Base-by-base conservation (phyloP, 176 grass and related monocot genomes). In the Musa itinerans region DNA sequence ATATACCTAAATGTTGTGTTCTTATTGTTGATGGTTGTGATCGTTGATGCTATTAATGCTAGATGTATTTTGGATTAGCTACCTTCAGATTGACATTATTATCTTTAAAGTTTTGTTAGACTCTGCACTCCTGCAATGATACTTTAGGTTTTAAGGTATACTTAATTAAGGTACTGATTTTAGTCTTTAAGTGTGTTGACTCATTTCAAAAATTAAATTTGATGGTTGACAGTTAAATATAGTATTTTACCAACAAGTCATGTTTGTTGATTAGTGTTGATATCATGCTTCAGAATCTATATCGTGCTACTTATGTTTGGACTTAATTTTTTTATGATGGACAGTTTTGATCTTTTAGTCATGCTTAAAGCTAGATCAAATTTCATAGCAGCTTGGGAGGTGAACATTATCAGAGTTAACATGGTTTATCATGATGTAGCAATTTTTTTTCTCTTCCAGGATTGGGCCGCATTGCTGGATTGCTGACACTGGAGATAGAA, bases 381-480 rank as follows among this genome's bases (percentile, higher is more conserved):
- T 6, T 58, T 58, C 17, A 17, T 17, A n/a, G 1, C 57, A 61
- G 34, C 34, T 43, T 43, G 34, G 34, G 4, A 43, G 0, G 34
- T 43, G 34, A 43, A 43, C 34, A 43, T 43, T 43, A 43, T 43
- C 4, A 43, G 5, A 61, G 17, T 61, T 7, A 7, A 61, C 1
- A n/a, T 61, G 57, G n/a, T 61, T n/a, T 61, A 20, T 62, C n/a
- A 62, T 9, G 8, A 21, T 65, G 27, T 25, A 50, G 15, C 34
- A 2, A 7, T 72, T 79, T 73, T 34, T 34, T 65, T 54, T 53
- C 63, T 74, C 3, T 23, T 77, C 71, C 80, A 98, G 95, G 88
- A 66, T 76, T 99, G 73, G 95, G 90, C 56, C 84, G 95, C 25
- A 91, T 94, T 80, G 90, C 84, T 84, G 95, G 88, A 65, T 91